These are phyloP conservation scores for Jamesozyma spencerorum DNA, from an alignment of 805 yeast genomes.

Conservation along the genomic window DNA sequence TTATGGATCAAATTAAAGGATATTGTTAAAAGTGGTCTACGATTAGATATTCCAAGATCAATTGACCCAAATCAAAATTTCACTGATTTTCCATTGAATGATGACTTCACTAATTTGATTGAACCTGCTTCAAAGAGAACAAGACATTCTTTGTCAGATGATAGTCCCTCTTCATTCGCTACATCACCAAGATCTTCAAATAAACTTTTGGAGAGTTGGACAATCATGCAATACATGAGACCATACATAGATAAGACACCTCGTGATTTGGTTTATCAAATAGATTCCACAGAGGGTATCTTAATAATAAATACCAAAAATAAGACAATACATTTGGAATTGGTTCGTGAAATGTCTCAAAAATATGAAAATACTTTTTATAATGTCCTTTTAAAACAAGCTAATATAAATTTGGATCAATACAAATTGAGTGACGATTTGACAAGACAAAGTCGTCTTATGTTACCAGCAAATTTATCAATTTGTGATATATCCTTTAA, in stretches of 20 bases:
- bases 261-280: slow-evolving; percentile 37
- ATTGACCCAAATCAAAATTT: neutral
- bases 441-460: neutral
- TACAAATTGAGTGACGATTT: neutral
- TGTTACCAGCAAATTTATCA: slow-evolving; percentile 18
- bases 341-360: slow-evolving; percentile 12
- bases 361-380: slow-evolving; percentile 14
- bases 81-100: no score
- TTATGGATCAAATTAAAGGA: slow-evolving; percentile 45
- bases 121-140: slow-evolving; percentile 1
- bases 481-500: slow-evolving; percentile 13
- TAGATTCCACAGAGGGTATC: slow-evolving; percentile 27
- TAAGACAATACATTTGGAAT: slow-evolving; percentile 17
- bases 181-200: no score
- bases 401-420: neutral
- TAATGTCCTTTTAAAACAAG: slow-evolving; percentile 4
- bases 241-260: slow-evolving; percentile 36
- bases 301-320: slow-evolving; percentile 27
- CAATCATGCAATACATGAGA: slow-evolving; percentile 33
- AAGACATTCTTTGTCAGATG: neutral
- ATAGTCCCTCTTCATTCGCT: neutral
- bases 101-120: no score
- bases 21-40: slow-evolving; percentile 33
- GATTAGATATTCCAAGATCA: neutral
- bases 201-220: slow-evolving; percentile 6